A percentile compares a stretch with the other conserved stretches of the same genome.
Conservation (phyloP, 208 protist genomes). For the Spongospora subterranea region DNA sequence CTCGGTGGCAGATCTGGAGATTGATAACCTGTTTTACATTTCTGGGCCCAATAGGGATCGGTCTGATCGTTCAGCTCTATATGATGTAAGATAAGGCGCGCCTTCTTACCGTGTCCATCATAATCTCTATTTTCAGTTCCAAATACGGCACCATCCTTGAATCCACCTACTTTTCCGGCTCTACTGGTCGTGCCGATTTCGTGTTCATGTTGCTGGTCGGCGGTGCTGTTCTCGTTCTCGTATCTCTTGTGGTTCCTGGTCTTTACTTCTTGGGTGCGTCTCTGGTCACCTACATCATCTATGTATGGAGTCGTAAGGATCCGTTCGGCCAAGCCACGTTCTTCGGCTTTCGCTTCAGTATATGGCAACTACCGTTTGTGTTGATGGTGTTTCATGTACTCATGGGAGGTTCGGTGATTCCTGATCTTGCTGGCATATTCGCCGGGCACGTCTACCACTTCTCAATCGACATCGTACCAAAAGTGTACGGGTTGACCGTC, state of each 20-base stretch:
- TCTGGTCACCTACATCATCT: slow-evolving; percentile 59
- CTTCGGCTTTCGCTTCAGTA: slow-evolving; percentile 60
- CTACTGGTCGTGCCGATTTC: slow-evolving; percentile 4
- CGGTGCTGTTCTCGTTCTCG: neutral
- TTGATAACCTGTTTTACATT: slow-evolving; percentile 60
- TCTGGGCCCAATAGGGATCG: slow-evolving; percentile 57
- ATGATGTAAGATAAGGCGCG: slow-evolving; percentile 2
- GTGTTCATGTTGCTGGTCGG: neutral
- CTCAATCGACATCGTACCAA: neutral
- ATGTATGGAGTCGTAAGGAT: slow-evolving; percentile 58
- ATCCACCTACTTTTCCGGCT: neutral
- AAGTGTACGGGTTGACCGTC: neutral
- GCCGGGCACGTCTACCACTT: slow-evolving; percentile 66
- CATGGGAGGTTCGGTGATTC: slow-evolving; percentile 63
- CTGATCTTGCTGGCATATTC: slow-evolving; percentile 60
- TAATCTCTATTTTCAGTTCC: neutral
- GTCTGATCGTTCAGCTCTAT: slow-evolving; percentile 55
- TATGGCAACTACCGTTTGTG: slow-evolving; percentile 58
- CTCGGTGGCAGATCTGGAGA: slow-evolving; percentile 54
- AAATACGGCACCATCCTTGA: slow-evolving; percentile 10
- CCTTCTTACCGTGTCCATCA: neutral
- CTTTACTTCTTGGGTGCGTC: slow-evolving; percentile 59
- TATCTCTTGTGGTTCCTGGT: slow-evolving; percentile 16
- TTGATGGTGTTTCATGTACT: slow-evolving; percentile 56
- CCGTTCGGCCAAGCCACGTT: slow-evolving; percentile 12